Evolutionary conservation across 345 rosid genomes (phyloP), one percentile per base, ranked within the genome.

Genomic region (Euphorbia tirucalli): DNA sequence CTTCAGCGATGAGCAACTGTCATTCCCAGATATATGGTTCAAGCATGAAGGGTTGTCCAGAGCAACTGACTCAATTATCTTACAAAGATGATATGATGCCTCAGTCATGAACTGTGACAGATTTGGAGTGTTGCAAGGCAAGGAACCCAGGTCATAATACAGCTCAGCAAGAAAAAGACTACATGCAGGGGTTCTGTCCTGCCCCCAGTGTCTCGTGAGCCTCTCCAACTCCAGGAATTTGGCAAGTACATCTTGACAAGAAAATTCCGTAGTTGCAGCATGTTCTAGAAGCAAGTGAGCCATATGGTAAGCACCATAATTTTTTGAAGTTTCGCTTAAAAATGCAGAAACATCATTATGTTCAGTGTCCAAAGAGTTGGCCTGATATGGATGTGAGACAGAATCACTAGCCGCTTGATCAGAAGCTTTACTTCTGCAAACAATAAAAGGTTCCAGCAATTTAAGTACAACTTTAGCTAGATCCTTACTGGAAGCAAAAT

Each of bases 91-190:
- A 83, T 87, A 95, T 37, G 97, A 85, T 61, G 87, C 85, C 77
- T 95, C 97, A 0, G 79, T 75, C 76, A 89, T 75, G 74, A 81
- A 88, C 73, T 89, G 88, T 28, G 90, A 72, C 66, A 71, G 68
- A 78, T 83, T 86, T 54, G 86, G 66, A 70, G 75, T 73, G 72
- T 85, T 85, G 37, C 83, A 78, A 75, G 85, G 84, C 76, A 84
- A 75, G 61, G 83, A 83, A 19, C 86, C 93, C 69, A 89, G 77
- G 71, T 95, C 97, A 79, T 86, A 80, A 80, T 86, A 92, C 77
- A 95, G 77, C 81, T 95, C 99, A 1, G 97, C 93, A 61, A 95
- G 96, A 85, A 89, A 92, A 73, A 95, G 91, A 84, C 88, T 85
- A 81, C 97, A 95, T 75, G 86, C 96, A 70, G 86, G 87, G 52